These are phyloP conservation scores for Sporothrix brunneoviolacea DNA, from an alignment of 2,329 filamentous ascomycete species.

Conservation along the genomic window DNA sequence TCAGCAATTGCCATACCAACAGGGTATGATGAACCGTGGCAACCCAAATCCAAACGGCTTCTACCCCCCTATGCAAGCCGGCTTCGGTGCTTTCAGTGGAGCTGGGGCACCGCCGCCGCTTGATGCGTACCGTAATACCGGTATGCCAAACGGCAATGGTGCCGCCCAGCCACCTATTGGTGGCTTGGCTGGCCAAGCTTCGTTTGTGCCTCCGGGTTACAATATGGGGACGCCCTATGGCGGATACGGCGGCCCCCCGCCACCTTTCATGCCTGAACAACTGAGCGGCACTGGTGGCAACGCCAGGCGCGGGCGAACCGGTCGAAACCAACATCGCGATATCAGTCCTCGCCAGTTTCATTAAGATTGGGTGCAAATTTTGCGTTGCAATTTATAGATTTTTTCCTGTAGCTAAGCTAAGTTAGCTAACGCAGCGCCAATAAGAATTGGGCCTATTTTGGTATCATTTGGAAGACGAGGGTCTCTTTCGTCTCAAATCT, in stretches of 20 bases:
- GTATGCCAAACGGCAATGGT: constrained; percentile 42
- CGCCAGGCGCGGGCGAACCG: constrained; percentile 52
- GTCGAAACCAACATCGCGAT: constrained; percentile 25
- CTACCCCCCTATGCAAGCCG: constrained; percentile 49
- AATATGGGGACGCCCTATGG: constrained; percentile 36
- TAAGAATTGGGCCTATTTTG: too few relatives aligned
- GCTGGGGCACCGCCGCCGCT: constrained; percentile 33
- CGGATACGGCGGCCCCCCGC: constrained; percentile 42
- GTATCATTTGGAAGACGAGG: too few relatives aligned
- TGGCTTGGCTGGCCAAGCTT: constrained; percentile 23
- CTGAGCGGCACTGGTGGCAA: constrained; percentile 49
- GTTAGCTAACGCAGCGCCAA: too few relatives aligned
- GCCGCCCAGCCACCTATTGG: constrained; percentile 39
- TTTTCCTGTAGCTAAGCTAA: too few relatives aligned
- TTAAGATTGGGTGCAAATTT: background rate
- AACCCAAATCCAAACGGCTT: constrained; percentile 51
- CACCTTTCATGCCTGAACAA: constrained; percentile 51
- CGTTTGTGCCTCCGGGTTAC: constrained; percentile 45
- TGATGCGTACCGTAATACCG: constrained; percentile 51
- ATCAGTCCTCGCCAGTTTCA: constrained; percentile 17
- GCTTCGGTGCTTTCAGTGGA: constrained; percentile 46
- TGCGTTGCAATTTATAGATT: background rate
- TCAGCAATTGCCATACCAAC: constrained; percentile 47
- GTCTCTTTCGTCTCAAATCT: too few relatives aligned
- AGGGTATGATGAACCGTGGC: constrained; percentile 48